phyloP scores from a whole-genome alignment of 31 red algal species.

The Odonthalia washingtoniensis region DNA sequence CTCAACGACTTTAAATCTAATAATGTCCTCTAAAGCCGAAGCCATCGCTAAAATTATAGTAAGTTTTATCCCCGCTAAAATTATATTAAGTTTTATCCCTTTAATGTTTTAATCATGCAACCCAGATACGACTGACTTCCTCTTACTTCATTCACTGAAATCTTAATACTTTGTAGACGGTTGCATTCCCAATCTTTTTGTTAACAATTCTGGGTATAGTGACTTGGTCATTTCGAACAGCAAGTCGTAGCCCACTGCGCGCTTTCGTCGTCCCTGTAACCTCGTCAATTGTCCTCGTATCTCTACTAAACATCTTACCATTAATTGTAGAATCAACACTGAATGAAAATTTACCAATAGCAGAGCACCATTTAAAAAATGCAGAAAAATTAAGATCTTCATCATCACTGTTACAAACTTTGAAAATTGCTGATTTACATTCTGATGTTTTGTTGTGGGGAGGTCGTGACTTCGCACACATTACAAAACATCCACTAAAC shows the following conservation, averaged over 20 bases:
- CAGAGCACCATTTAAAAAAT: not conserved
- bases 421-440: conserved; percentile 44
- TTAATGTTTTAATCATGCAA: no score
- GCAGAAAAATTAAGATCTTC: not conserved
- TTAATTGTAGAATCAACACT: not conserved
- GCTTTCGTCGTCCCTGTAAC: conserved; percentile 5
- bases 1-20: no score
- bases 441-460: conserved; percentile 43
- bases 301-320: conserved; percentile 1
- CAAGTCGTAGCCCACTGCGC: not conserved
- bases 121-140: no score
- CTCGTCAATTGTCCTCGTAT: not conserved
- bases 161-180: not conserved
- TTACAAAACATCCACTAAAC: conserved; percentile 29
- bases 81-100: not conserved
- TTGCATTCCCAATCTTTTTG: conserved; percentile 10
- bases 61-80: not conserved
- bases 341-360: conserved; percentile 19
- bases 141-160: not conserved
- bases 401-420: not conserved
- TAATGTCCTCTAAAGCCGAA: not conserved
- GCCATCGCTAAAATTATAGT: not conserved
- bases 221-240: conserved; percentile 14
- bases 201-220: not conserved
- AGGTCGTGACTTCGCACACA: not conserved